Conservation (phyloP, 805 yeast genomes). For the Yamadazyma phyllophila region DNA sequence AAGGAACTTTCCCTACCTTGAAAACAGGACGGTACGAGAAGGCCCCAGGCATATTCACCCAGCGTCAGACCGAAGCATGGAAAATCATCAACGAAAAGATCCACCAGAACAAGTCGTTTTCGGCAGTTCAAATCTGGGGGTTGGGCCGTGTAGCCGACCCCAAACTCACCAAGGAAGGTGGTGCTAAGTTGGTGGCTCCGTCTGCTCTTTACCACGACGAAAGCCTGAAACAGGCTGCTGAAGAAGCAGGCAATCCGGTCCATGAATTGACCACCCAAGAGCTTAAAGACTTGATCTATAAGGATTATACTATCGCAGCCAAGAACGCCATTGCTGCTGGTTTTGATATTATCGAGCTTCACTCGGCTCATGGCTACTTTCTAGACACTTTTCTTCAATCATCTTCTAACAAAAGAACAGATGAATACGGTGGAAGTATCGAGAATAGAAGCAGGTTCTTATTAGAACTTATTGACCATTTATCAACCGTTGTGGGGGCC, state of each 20-base stretch:
- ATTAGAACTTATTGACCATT: slow-evolving; percentile 20
- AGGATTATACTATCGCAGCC: slow-evolving; percentile 15
- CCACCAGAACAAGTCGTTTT: slow-evolving; percentile 42
- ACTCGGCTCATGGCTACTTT: slow-evolving; percentile 29
- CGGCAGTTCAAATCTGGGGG: slow-evolving; percentile 53
- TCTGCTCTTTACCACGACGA: neutral
- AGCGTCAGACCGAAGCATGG: slow-evolving; percentile 50
- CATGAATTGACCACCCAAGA: slow-evolving; percentile 16
- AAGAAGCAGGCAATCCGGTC: slow-evolving; percentile 8
- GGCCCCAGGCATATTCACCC: slow-evolving; percentile 51
- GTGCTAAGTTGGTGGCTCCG: slow-evolving; percentile 11
- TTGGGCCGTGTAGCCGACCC: slow-evolving; percentile 44
- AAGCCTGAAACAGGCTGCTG: slow-evolving; percentile 17
- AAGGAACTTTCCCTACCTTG: slow-evolving; percentile 30
- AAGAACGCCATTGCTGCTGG: slow-evolving; percentile 22
- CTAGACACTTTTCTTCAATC: slow-evolving; percentile 22
- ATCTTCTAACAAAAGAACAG: slow-evolving; percentile 22
- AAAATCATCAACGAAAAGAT: slow-evolving; percentile 43
- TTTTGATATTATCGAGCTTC: slow-evolving; percentile 26
- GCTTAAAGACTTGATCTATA: slow-evolving; percentile 17
- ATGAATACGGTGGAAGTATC: slow-evolving; percentile 26
- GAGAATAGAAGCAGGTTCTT: slow-evolving; percentile 24
- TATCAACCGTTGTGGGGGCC: slow-evolving; percentile 17
- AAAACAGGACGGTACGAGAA: slow-evolving; percentile 39
- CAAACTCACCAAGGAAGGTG: slow-evolving; percentile 21